These are phyloP conservation scores for Pilasporangium apinafurcum DNA, from an alignment of 352 stramenopile species.

Conservation along the genomic window DNA sequence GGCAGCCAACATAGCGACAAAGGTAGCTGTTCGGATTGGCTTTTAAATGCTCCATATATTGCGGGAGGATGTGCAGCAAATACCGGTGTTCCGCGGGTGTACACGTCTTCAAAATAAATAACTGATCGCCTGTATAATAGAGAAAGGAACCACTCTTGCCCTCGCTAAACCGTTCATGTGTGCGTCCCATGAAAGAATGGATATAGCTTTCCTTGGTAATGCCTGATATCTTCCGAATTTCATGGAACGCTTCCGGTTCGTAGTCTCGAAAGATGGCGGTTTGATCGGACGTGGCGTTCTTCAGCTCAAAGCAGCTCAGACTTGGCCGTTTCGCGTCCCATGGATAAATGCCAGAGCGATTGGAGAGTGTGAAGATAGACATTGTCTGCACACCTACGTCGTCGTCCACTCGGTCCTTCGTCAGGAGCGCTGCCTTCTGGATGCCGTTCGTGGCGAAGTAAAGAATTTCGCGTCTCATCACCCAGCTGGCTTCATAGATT, in stretches of 20 bases:
- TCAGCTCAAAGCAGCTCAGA: slow-evolving; percentile 67
- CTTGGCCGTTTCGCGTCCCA: slow-evolving; percentile 50
- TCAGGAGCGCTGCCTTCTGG: slow-evolving; percentile 26
- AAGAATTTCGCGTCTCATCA: slow-evolving; percentile 75
- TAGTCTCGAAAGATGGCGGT: slow-evolving; percentile 82
- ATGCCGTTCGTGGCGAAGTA: slow-evolving; percentile 82
- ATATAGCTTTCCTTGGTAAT: slow-evolving; percentile 75
- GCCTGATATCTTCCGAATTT: slow-evolving; percentile 74
- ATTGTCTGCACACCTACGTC: slow-evolving; percentile 13
- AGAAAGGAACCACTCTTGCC: slow-evolving; percentile 87
- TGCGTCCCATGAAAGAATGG: slow-evolving; percentile 70
- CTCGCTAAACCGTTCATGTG: slow-evolving; percentile 84
- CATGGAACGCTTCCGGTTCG: slow-evolving; percentile 70
- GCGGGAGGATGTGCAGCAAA: slow-evolving; percentile 79
- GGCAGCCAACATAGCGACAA: slow-evolving; percentile 84
- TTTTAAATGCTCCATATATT: slow-evolving; percentile 81
- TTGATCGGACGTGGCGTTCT: slow-evolving; percentile 50
- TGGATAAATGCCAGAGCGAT: slow-evolving; percentile 55
- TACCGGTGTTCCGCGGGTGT: slow-evolving; percentile 79
- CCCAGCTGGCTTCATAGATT: slow-evolving; percentile 79
- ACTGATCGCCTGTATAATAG: slow-evolving; percentile 86
- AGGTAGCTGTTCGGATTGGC: slow-evolving; percentile 84
- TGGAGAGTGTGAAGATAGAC: slow-evolving; percentile 63
- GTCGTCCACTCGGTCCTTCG: background rate
- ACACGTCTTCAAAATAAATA: slow-evolving; percentile 88